phyloP scores from a whole-genome alignment of 2,329 filamentous ascomycete genomes.

The Penicillium sp. region DNA sequence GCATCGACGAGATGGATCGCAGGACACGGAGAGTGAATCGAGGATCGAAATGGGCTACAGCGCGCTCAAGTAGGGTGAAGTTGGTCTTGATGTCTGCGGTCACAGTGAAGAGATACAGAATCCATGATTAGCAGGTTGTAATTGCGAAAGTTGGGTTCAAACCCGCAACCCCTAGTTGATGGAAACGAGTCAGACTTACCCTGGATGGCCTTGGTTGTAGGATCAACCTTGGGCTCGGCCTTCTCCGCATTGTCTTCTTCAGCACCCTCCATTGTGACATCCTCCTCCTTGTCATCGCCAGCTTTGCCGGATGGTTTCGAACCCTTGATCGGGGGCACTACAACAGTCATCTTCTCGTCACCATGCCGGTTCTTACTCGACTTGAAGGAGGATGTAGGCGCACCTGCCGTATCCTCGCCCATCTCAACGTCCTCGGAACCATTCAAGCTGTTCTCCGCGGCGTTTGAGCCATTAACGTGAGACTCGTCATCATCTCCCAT shows the following conservation, averaged over 20 bases:
- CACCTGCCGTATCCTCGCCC: conserved; percentile 56
- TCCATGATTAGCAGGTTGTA: not conserved
- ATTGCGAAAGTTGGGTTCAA: not conserved
- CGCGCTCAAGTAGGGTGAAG: conserved; percentile 84
- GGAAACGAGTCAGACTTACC: conserved; percentile 26
- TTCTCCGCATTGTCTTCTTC: conserved; percentile 41
- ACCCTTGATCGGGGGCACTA: conserved; percentile 67
- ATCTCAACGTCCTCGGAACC: conserved; percentile 64
- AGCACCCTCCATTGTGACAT: conserved; percentile 63
- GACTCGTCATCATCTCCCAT: conserved; percentile 74
- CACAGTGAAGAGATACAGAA: not conserved
- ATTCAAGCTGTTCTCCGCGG: conserved; percentile 61
- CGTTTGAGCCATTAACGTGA: conserved; percentile 60
- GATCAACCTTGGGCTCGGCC: conserved; percentile 40
- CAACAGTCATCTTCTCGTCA: conserved; percentile 73
- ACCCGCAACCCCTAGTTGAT: not conserved
- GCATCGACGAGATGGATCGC: conserved; percentile 89
- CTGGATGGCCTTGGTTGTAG: conserved; percentile 47
- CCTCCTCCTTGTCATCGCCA: conserved; percentile 59
- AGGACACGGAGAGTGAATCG: conserved; percentile 92
- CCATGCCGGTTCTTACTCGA: conserved; percentile 61
- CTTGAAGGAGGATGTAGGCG: conserved; percentile 50
- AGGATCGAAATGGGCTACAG: conserved; percentile 86
- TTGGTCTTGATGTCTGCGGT: conserved; percentile 84
- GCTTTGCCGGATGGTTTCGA: conserved; percentile 53